Base-by-base conservation (phyloP, 768 basidiomycete genomes). In the Russula dissimulans region DNA sequence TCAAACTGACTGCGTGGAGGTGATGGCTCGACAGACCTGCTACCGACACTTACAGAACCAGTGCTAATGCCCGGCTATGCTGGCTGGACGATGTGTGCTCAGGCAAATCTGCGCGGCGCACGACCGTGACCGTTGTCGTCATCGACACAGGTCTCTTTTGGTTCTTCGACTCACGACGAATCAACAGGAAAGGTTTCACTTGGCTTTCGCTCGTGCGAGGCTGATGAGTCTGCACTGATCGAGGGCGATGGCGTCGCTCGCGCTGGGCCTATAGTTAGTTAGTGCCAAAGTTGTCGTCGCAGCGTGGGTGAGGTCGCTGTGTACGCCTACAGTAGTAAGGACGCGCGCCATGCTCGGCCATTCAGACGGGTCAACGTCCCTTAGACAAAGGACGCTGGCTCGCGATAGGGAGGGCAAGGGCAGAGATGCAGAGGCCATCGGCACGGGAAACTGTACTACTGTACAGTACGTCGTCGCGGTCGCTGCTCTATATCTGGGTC, bases 91-190 rank as follows among this genome's bases (percentile, higher is more conserved):
- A 48, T 45, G 61, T 54, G 49, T 66, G 39, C 26, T 63, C 60
- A 36, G 59, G 38, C 12, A 54, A 1, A 2, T 26, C 22, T 26
- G 22, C 22, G 22, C 22, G 22, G 1, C 2, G 22, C 22, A 26
- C 22, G 22, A 26, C 22, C 59, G 17, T 22, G n/a, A 31, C n/a
- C 18, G 17, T 29, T 4, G 48, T 26, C 60, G 71, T 65, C 66
- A 49, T 64, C 61, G 62, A 54, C 65, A 54, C 69, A 29, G 69
- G 69, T 61, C 22, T 86, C 85, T 64, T 81, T 81, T 66, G 64
- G 65, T 67, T 89, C 89, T 73, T 91, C 88, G 31, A 90, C 84
- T 66, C 86, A 76, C 55, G 81, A 76, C 57, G 90, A 71, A 69
- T 90, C 88, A 32, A 79, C 76, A 34, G 76, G 71, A 31, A 78